These are phyloP conservation scores for Xerocomus potaroensis DNA, from an alignment of 768 basidiomycete species.

Conservation along the genomic window DNA sequence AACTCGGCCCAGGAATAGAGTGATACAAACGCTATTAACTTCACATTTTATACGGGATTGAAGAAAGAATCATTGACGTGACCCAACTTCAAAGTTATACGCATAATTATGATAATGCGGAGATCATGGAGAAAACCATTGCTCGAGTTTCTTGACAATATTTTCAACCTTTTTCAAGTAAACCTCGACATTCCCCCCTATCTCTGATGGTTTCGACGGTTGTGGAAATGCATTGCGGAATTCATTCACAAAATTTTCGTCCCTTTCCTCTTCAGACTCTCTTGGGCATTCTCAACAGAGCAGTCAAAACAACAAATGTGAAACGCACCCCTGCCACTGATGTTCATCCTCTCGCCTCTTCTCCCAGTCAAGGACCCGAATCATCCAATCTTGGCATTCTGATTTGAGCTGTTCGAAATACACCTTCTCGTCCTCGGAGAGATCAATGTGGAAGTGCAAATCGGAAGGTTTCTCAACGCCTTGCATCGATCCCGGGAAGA, in stretches of 20 bases:
- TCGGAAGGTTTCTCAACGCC: constrained; percentile 12
- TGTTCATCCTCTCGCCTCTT: constrained; percentile 9
- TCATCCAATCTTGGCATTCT: constrained; percentile 20
- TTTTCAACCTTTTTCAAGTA: constrained; percentile 26
- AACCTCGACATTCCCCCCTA: constrained; percentile 15
- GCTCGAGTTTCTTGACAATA: constrained; percentile 21
- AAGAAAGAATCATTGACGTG: too few species aligned
- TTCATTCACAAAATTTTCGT: constrained; percentile 15
- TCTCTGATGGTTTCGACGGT: constrained; percentile 9
- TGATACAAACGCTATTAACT: too few species aligned
- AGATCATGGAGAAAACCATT: constrained; percentile 25
- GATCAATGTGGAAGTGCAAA: constrained; percentile 21
- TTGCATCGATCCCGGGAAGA: constrained; percentile 27
- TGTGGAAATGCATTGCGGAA: constrained; percentile 23
- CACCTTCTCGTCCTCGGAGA: constrained; percentile 21
- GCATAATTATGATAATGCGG: too few species aligned
- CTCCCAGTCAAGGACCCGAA: constrained; percentile 18
- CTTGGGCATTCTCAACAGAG: constrained; percentile 1
- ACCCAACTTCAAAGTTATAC: too few species aligned
- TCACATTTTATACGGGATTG: too few species aligned
- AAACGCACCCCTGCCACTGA: constrained; percentile 6
- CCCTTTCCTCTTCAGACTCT: constrained; percentile 10
- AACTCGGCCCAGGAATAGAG: too few species aligned
- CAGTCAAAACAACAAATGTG: not conserved
- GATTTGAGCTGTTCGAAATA: constrained; percentile 14